Base-by-base conservation (phyloP, 768 basidiomycete species). In the Leucocoprinus leucothites region DNA sequence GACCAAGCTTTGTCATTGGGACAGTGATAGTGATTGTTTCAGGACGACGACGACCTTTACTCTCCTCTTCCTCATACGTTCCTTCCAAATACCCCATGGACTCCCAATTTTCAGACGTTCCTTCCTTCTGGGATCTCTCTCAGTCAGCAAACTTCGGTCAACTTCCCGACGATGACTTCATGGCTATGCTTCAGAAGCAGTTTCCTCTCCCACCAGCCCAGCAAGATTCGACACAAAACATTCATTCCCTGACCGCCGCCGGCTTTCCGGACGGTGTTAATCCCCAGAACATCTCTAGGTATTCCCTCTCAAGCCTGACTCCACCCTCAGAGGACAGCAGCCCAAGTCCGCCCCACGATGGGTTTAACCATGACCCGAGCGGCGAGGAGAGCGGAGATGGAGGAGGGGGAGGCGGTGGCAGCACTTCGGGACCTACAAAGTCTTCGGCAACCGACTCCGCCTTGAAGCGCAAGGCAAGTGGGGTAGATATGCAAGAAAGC, bases 381-480 rank as follows among this genome's bases (percentile, higher is more conserved):
- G 65, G 63, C 22, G 72, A 77, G 38, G 75, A 78, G 26, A 65
- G 70, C 18, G 70, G 73, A 5, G 84, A 36, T 55, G 52, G 43
- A n/a, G 52, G 44, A 3, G 47, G 47, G 13, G 41, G 31, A 3
- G 40, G 46, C 6, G 43, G 35, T 18, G 16, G 45, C n/a, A 41
- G 36, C 22, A 35, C 8, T 14, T 21, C 35, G 3, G n/a, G 35
- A n/a, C 19, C 18, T 2, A 25, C 26, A 22, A 35, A 31, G 31
- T 4, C 19, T 16, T 21, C n/a, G 5, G 28, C 24, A 36, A 19
- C 28, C n/a, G 47, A 84, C 45, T 67, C 76, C 5, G 71, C 72
- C 4, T 71, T 88, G 53, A 93, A 93, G 69, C 82, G 91, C 64
- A 93, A 93, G 73, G 91, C 89, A 2, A 85, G 82, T 61, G 76